Evolutionary conservation across 2,329 filamentous ascomycete species (phyloP).

Genomic region (Thielaviopsis musarum): DNA sequence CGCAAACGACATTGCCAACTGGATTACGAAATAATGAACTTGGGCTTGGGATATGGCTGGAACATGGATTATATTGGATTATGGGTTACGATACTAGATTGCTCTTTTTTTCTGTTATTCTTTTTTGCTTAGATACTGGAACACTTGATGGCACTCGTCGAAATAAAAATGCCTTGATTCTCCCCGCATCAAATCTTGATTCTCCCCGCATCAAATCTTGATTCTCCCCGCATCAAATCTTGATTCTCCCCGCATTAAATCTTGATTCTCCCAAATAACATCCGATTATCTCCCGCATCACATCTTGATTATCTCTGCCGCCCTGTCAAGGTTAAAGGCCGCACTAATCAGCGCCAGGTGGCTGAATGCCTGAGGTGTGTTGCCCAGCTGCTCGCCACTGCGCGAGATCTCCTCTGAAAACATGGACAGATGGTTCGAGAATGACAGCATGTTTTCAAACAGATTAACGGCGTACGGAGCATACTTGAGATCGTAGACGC

Average conservation of each 20-base stretch:
- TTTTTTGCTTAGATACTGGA: neutral
- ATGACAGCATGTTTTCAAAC: slow-evolving; percentile 63
- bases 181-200: neutral
- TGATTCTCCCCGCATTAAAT: neutral
- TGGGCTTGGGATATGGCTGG: neutral
- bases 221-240: neutral
- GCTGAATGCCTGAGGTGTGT: slow-evolving; percentile 65
- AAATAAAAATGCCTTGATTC: neutral
- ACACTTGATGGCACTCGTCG: neutral
- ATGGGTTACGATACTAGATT: neutral
- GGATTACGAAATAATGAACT: neutral
- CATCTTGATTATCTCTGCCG: slow-evolving; percentile 11
- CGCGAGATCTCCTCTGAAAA: slow-evolving; percentile 65
- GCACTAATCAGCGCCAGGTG: slow-evolving; percentile 61
- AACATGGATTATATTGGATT: neutral
- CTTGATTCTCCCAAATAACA: neutral
- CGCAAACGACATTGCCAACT: neutral
- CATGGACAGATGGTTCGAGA: slow-evolving; percentile 62
- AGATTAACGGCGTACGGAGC: slow-evolving; percentile 44
- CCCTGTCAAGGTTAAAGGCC: slow-evolving; percentile 56
- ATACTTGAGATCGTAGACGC: slow-evolving; percentile 48
- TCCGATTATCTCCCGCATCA: neutral
- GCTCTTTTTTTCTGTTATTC: neutral
- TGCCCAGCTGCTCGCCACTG: slow-evolving; percentile 61
- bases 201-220: too few relatives aligned